Conservation (phyloP, 202 grass and related monocot genomes). For the Dendrocalamus latiflorus region DNA sequence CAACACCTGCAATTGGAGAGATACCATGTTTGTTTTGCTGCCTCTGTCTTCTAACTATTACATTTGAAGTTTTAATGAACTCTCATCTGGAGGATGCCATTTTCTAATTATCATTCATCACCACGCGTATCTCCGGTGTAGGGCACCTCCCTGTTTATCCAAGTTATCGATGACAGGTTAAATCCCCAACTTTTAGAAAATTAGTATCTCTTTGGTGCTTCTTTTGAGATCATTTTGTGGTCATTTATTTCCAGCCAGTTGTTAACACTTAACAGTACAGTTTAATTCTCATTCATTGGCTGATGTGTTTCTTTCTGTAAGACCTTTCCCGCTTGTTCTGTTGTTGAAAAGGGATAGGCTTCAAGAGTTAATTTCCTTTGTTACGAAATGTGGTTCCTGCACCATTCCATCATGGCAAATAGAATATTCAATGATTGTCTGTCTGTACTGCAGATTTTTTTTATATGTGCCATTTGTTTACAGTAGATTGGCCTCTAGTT, state of each 20-base stretch:
- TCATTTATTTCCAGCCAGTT: conserved; percentile 27
- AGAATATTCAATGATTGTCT: neutral
- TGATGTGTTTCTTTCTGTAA: neutral
- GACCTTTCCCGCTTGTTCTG: conserved; percentile 1
- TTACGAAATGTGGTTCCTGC: conserved; percentile 24
- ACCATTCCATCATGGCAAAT: conserved; percentile 27
- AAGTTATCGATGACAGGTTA: conserved; percentile 79
- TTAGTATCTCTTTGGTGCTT: conserved; percentile 40
- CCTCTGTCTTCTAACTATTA: conserved; percentile 53
- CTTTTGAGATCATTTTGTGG: conserved; percentile 43
- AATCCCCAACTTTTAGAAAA: conserved; percentile 66
- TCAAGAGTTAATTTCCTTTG: conserved; percentile 30
- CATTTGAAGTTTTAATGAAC: conserved; percentile 62
- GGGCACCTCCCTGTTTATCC: conserved; percentile 69
- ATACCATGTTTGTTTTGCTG: conserved; percentile 96
- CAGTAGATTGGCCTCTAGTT: neutral
- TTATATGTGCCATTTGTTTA: neutral
- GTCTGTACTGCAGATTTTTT: no score
- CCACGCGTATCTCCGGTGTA: conserved; percentile 63
- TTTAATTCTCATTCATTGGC: conserved; percentile 26
- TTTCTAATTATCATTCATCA: conserved; percentile 53
- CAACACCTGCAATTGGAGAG: conserved; percentile 90
- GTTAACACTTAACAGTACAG: neutral
- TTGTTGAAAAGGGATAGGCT: neutral
- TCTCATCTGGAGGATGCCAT: conserved; percentile 49